A percentile compares a stretch with the other conserved stretches of the same genome.
These are phyloP conservation scores for Colletotrichum scovillei DNA, from an alignment of 2,329 filamentous ascomycete genomes.

Conservation along the genomic window DNA sequence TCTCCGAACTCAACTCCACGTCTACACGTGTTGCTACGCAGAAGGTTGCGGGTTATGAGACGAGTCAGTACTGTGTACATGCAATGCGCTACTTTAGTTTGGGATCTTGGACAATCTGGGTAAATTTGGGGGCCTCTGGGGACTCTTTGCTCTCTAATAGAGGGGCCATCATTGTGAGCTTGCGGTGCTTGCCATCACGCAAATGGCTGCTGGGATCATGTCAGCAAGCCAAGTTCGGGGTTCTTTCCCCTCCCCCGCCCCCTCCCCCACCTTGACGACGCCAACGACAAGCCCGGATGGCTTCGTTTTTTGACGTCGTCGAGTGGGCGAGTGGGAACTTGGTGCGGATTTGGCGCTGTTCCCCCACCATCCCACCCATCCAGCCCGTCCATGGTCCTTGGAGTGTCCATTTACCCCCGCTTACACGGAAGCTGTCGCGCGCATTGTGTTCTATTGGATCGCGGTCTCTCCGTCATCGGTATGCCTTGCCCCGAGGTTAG, in stretches of 20 bases:
- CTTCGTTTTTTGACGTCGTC: background rate
- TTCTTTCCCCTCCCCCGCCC: too few species aligned
- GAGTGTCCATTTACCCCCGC: background rate
- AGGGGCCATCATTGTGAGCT: too few species aligned
- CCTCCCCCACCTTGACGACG: background rate
- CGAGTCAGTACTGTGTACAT: conserved; percentile 6
- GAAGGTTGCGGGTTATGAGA: background rate
- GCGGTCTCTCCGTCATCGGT: conserved; percentile 24
- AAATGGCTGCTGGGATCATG: background rate
- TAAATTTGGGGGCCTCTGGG: background rate
- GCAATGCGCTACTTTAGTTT: background rate
- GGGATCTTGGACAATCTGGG: background rate
- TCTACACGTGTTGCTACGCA: background rate
- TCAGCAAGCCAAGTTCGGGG: conserved; percentile 2
- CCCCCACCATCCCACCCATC: conserved; percentile 21
- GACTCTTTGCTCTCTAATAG: too few species aligned
- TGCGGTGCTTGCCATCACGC: background rate
- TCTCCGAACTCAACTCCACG: background rate
- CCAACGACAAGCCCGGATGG: background rate
- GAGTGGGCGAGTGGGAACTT: background rate
- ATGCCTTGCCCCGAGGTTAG: conserved; percentile 18
- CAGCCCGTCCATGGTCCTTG: background rate
- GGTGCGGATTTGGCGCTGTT: background rate
- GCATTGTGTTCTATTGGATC: conserved; percentile 2
- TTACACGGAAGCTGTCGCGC: background rate